Evolutionary conservation across 2,329 filamentous ascomycete genomes (phyloP), one percentile per base, ranked within the genome.

Genomic region (Fusarium algeriense): DNA sequence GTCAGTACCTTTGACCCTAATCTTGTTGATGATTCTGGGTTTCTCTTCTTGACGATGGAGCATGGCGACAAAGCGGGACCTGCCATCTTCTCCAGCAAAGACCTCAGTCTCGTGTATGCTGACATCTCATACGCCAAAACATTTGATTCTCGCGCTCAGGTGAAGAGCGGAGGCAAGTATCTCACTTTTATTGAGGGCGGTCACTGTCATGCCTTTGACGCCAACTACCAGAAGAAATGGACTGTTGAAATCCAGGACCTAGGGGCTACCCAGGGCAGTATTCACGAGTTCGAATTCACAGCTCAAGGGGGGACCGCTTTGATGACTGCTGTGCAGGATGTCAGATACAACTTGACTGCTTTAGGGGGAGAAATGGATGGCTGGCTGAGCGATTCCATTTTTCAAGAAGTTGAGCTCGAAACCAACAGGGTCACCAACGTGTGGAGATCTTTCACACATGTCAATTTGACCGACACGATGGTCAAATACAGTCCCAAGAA

Each of bases 211-310:
- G 65, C 64, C 30, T 70, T 75, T 43, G 68, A 75, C 20, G 46
- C 50, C 54, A 67, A 63, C n/a, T 75, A 75, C 40, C 70, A 72
- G 49, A 64, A 67, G 43, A 70, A 57, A 62, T 73, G 70, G 67
- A 70, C 70, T 8, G 62, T 72, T 17, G 63, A 68, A 7, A 58
- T 68, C 19, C 58, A 67, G 7, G 62, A 63, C 32, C 49, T 75
- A 15, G 70, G 69, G 9, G 38, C 58, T 17, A 60, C 65, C 8
- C 41, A 63, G 17, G 73, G 64, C 23, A 69, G 73, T 44, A 73
- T 75, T n/a, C 73, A 75, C 38, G 73, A 75, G 38, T 75, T 71
- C 37, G 73, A 75, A 48, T 70, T 75, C 49, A 75, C 73, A 14
- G 35, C 28, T 23, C 65, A 71, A 20, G 64, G 57, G 17, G 64